Evolutionary conservation across 1,284 basidiomycete genomes (phyloP), one percentile per base, ranked within the genome.

Genomic region (Abortiporus biennis): DNA sequence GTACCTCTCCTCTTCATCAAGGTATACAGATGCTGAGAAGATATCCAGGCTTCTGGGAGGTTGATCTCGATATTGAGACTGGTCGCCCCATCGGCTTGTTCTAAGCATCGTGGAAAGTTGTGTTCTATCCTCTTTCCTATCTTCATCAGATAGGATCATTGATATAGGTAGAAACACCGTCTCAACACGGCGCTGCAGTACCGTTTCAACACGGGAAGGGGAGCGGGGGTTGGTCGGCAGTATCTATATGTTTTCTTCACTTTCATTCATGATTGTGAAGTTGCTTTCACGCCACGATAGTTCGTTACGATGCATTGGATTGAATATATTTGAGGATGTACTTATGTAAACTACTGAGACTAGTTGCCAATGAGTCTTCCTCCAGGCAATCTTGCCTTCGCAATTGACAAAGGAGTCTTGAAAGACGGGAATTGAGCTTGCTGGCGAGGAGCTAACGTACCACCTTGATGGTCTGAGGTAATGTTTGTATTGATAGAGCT

Each of bases 11-110:
- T 24, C 11, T 19, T n/a, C 24, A 20, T 16, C 5, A 33, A 32
- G 36, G 11, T 8, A 13, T 36, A 30, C 27, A 29, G 21, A 38
- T 40, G 22, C 21, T 15, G 31, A 16, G 36, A 9, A 38, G 16
- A 12, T 9, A 36, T 48, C 69, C 68, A 58, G 78, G 93, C 15
- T 90, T 90, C 71, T 90, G 87, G 87, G 87, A 90, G 61, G 86
- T 90, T 49, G 84, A 78, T 21, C 72, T 90, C n/a, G 84, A 90
- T 56, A 71, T 76, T 23, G 75, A 83, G 53, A 75, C 75, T 1
- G 87, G 86, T 44, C 68, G 74, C 30, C 84, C 86, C 38, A 67
- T 86, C 43, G 86, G 86, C 40, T 68, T 89, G 47, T 90, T 90
- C 70, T 90, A 72, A 67, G 43, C 9, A 52, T 40, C n/a, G 34